Evolutionary conservation across 345 rosid species (phyloP).

Genomic region (Aurinia saxatilis): DNA sequence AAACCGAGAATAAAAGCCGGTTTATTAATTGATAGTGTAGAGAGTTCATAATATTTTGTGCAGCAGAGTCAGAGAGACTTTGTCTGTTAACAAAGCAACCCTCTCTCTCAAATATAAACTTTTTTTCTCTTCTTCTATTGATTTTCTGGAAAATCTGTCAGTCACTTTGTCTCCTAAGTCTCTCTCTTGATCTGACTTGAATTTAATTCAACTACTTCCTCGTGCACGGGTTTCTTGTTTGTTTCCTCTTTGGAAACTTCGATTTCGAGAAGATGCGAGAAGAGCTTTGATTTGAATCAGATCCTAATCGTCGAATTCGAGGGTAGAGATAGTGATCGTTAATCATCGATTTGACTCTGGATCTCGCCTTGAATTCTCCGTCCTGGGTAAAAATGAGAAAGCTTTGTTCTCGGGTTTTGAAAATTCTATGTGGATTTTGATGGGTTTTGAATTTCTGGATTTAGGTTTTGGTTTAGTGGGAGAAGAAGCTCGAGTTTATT

Average conservation of each 20-base stretch:
- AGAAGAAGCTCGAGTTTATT: conserved; percentile 18
- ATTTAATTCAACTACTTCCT: conserved; percentile 19
- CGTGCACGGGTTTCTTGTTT: conserved; percentile 21
- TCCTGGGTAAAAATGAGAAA: conserved; percentile 6
- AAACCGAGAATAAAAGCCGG: conserved; percentile 22
- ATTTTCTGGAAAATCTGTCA: conserved; percentile 28
- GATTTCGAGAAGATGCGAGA: conserved; percentile 7
- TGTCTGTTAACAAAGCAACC: conserved; percentile 26
- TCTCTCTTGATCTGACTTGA: conserved; percentile 25
- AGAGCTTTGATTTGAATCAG: conserved; percentile 7
- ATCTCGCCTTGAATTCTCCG: conserved; percentile 15
- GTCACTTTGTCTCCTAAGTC: conserved; percentile 15
- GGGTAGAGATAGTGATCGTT: background rate
- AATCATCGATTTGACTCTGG: conserved; percentile 5
- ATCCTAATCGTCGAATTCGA: conserved; percentile 10
- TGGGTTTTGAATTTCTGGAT: background rate
- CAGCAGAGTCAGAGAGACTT: conserved; percentile 8
- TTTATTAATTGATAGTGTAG: background rate
- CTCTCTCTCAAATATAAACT: background rate
- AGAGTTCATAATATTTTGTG: background rate
- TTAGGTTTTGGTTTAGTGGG: conserved; percentile 6
- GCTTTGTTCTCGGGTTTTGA: conserved; percentile 1
- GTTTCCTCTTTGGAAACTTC: conserved; percentile 19
- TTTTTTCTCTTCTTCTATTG: background rate
- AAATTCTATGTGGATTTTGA: background rate